These are phyloP conservation scores for Mycena maculata DNA, from an alignment of 768 basidiomycete genomes.

Conservation along the genomic window DNA sequence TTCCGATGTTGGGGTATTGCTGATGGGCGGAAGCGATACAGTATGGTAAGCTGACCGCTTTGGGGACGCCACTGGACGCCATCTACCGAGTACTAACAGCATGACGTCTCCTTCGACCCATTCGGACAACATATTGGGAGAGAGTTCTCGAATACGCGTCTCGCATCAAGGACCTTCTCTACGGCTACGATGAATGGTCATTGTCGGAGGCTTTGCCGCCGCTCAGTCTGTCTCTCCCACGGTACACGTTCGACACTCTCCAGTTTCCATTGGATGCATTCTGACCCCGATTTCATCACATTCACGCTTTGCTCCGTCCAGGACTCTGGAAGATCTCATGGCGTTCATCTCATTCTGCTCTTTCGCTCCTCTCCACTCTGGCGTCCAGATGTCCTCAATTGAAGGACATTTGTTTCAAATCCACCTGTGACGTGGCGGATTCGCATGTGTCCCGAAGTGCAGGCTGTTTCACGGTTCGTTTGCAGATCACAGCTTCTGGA, in stretches of 20 bases:
- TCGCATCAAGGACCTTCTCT: slow-evolving; percentile 5
- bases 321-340: neutral
- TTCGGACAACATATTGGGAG: slow-evolving; percentile 1
- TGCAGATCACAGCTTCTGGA: no score
- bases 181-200: neutral
- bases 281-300: neutral
- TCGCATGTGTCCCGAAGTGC: no score
- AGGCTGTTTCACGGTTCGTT: no score
- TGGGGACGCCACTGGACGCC: no score
- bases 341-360: neutral
- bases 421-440: no score
- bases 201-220: slow-evolving; percentile 10
- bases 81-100: no score
- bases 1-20: slow-evolving; percentile 12
- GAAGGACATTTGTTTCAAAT: slow-evolving; percentile 2
- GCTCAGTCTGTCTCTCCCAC: neutral
- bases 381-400: neutral
- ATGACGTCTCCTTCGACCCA: slow-evolving; percentile 11
- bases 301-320: slow-evolving; percentile 7
- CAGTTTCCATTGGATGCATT: slow-evolving; percentile 9
- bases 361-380: neutral
- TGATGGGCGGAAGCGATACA: neutral
- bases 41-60: no score
- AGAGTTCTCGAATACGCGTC: slow-evolving; percentile 15
- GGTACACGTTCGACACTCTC: neutral